A percentile compares a stretch with the other conserved stretches of the same genome.
phyloP scores from a whole-genome alignment of 805 yeast genomes.

The Wickerhamomyces sydowiorum region DNA sequence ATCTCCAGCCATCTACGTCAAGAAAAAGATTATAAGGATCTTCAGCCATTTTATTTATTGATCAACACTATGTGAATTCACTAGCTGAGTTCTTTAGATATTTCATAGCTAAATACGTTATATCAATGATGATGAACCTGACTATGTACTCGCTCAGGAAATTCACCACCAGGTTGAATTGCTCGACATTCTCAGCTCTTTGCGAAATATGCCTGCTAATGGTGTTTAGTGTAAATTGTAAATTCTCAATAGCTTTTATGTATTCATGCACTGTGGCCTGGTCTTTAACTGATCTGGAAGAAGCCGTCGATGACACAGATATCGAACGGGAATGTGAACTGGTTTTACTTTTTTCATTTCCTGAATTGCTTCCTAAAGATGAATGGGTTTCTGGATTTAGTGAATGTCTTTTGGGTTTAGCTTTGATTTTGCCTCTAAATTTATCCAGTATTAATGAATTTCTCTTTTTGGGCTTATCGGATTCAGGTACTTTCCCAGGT shows the following conservation, averaged over 20 bases:
- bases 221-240: constrained; percentile 5
- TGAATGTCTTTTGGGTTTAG: neutral
- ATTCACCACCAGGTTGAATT: constrained; percentile 4
- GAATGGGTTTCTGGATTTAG: neutral
- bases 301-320: constrained; percentile 2
- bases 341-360: constrained; percentile 8
- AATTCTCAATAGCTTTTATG: constrained; percentile 3
- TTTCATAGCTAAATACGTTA: neutral
- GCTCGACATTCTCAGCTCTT: neutral
- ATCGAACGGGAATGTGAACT: neutral
- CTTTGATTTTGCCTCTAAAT: constrained; percentile 3
- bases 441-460: constrained; percentile 4
- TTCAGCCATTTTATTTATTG: neutral
- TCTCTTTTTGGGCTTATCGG: neutral
- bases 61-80: neutral
- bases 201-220: neutral
- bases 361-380: constrained; percentile 15
- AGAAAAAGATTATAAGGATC: too few species aligned
- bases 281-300: constrained; percentile 9
- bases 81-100: neutral
- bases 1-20: neutral
- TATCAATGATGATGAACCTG: constrained; percentile 6
- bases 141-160: constrained; percentile 8
- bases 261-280: constrained; percentile 8
- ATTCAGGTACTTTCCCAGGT: neutral